phyloP scores from a whole-genome alignment of 306 rosid species.

The Quercus berberidifolia region DNA sequence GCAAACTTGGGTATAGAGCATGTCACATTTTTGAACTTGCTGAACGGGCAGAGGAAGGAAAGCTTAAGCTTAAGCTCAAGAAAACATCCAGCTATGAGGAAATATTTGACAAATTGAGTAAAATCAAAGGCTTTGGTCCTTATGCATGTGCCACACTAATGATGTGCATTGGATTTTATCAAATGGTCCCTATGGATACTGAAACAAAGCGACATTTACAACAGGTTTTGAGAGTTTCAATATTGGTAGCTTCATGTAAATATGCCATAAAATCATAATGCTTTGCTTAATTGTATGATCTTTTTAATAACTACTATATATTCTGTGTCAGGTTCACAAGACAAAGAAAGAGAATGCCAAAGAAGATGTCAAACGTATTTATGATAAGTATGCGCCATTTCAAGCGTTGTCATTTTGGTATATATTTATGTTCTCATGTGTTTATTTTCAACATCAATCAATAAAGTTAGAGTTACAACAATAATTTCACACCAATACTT shows the following conservation, averaged over 20 bases:
- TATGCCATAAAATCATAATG: too few relatives aligned
- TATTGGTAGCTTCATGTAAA: too few relatives aligned
- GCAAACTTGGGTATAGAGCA: conserved; percentile 29
- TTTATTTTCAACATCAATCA: background rate
- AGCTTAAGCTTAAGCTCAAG: background rate
- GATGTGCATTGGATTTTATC: conserved; percentile 33
- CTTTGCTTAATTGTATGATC: too few relatives aligned
- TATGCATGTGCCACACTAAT: conserved; percentile 19
- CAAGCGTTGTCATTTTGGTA: conserved; percentile 41
- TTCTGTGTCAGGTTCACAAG: conserved; percentile 15
- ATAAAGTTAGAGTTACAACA: too few relatives aligned
- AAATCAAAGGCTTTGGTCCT: conserved; percentile 29
- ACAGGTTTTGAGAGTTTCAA: background rate
- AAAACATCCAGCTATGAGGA: background rate
- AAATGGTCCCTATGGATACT: conserved; percentile 21
- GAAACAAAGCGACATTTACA: conserved; percentile 32
- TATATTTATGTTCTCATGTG: too few relatives aligned
- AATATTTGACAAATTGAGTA: background rate
- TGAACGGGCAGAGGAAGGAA: background rate
- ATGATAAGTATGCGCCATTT: conserved; percentile 28
- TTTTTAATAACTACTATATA: too few relatives aligned
- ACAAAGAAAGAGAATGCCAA: background rate
- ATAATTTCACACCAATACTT: too few relatives aligned
- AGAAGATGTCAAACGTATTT: conserved; percentile 9
- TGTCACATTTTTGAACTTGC: conserved; percentile 7